Percentiles rank a stretch among this genome's conserved stretches.
phyloP scores from a whole-genome alignment of 768 basidiomycete genomes.

The Dendrothele bispora region DNA sequence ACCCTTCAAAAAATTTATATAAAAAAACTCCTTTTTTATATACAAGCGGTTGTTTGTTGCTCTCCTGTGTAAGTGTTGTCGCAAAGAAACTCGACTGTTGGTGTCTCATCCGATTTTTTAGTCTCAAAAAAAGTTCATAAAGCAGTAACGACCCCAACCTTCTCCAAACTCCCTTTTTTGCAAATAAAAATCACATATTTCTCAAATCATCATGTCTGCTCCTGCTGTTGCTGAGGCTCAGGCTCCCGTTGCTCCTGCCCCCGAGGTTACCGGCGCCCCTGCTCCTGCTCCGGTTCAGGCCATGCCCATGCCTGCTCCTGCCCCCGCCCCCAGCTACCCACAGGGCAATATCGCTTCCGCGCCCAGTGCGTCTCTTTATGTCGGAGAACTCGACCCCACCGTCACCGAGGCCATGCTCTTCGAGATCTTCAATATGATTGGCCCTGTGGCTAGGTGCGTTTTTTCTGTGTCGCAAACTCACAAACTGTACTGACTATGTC shows the following conservation, averaged over 20 bases:
- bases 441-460: slow-evolving; percentile 91
- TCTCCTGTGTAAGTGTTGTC: slow-evolving; percentile 59
- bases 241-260: slow-evolving; percentile 49
- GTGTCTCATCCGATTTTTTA: slow-evolving; percentile 25
- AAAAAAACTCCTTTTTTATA: slow-evolving; percentile 63
- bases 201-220: slow-evolving; percentile 49
- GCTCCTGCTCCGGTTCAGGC: slow-evolving; percentile 35
- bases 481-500: not conserved
- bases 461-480: slow-evolving; percentile 10
- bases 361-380: slow-evolving; percentile 94
- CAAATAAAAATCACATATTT: slow-evolving; percentile 23
- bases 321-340: slow-evolving; percentile 60
- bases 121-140: slow-evolving; percentile 78
- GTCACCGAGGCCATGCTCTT: slow-evolving; percentile 99
- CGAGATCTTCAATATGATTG: slow-evolving; percentile 99
- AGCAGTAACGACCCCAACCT: slow-evolving; percentile 86
- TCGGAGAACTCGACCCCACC: slow-evolving; percentile 96
- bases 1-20: slow-evolving; percentile 69
- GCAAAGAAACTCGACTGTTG: slow-evolving; percentile 12
- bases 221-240: slow-evolving; percentile 54
- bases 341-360: slow-evolving; percentile 58
- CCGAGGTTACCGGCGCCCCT: slow-evolving; percentile 46
- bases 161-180: slow-evolving; percentile 4
- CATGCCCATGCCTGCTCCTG: slow-evolving; percentile 34
- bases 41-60: slow-evolving; percentile 77